phyloP scores from a whole-genome alignment of 495 filamentous ascomycete species.

The Ascobolus immersus region DNA sequence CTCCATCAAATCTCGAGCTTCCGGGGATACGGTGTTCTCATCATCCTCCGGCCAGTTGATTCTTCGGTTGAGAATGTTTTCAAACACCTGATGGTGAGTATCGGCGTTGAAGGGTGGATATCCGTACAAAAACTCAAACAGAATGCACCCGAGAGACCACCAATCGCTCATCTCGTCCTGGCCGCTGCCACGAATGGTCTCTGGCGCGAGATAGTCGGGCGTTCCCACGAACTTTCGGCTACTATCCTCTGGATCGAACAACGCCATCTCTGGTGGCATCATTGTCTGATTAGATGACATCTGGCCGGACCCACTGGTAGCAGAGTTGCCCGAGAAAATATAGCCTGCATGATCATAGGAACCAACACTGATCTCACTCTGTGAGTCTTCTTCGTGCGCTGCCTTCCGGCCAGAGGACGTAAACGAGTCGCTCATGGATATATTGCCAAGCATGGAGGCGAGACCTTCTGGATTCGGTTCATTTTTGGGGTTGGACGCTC shows the following conservation, averaged over 20 bases:
- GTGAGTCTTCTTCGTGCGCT: slow-evolving; percentile 33
- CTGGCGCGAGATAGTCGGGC: slow-evolving; percentile 87
- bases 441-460: slow-evolving; percentile 55
- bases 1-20: slow-evolving; percentile 84
- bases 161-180: slow-evolving; percentile 98
- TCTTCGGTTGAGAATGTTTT: slow-evolving; percentile 71
- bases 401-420: slow-evolving; percentile 18
- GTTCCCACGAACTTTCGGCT: slow-evolving; percentile 89
- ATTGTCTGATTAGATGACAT: slow-evolving; percentile 44
- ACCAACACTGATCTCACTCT: slow-evolving; percentile 25
- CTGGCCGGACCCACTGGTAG: slow-evolving; percentile 11
- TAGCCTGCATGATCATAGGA: slow-evolving; percentile 17
- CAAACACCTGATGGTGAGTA: slow-evolving; percentile 82
- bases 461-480: slow-evolving; percentile 68
- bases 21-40: slow-evolving; percentile 34
- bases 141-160: slow-evolving; percentile 94
- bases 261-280: slow-evolving; percentile 81
- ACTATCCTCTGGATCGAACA: slow-evolving; percentile 86
- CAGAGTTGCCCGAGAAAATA: too few relatives aligned
- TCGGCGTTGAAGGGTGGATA: slow-evolving; percentile 79
- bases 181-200: slow-evolving; percentile 81
- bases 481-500: slow-evolving; percentile 68
- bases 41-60: slow-evolving; percentile 72
- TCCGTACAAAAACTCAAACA: slow-evolving; percentile 88
- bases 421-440: slow-evolving; percentile 45